Conservation (phyloP, 257 asterid genomes). For the Ophiorrhiza pumila region DNA sequence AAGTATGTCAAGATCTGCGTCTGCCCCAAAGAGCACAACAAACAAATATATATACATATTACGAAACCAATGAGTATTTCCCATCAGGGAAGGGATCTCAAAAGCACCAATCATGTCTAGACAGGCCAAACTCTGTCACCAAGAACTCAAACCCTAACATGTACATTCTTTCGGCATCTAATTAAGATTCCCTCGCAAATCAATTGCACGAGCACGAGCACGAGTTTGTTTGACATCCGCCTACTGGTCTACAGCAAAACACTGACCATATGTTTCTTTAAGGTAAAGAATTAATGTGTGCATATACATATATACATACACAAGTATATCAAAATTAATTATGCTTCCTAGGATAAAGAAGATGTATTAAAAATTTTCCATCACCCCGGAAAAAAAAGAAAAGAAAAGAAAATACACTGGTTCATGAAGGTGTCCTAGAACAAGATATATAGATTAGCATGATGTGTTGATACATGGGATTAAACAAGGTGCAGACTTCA, state of each 20-base stretch:
- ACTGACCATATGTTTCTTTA: no score
- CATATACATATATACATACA: neutral
- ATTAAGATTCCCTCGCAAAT: slow-evolving; percentile 26
- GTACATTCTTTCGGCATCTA: neutral
- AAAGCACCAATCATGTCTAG: slow-evolving; percentile 30
- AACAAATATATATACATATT: neutral
- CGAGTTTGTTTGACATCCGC: slow-evolving; percentile 10
- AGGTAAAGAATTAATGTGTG: no score
- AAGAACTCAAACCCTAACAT: neutral
- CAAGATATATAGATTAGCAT: neutral
- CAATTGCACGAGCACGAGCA: no score
- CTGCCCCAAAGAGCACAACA: slow-evolving; percentile 1
- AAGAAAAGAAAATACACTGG: no score
- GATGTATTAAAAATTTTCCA: neutral
- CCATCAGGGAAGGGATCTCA: slow-evolving; percentile 15
- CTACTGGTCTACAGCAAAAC: neutral
- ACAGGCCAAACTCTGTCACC: slow-evolving; percentile 29
- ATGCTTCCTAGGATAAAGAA: neutral
- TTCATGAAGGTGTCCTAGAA: no score
- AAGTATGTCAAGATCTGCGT: neutral
- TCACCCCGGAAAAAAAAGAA: neutral
- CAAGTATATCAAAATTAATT: neutral
- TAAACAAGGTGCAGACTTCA: neutral
- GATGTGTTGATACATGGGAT: neutral
- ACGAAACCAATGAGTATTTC: neutral